Conservation (phyloP, 225 moss, liverwort and hornwort species). For the Climacium dendroides region DNA sequence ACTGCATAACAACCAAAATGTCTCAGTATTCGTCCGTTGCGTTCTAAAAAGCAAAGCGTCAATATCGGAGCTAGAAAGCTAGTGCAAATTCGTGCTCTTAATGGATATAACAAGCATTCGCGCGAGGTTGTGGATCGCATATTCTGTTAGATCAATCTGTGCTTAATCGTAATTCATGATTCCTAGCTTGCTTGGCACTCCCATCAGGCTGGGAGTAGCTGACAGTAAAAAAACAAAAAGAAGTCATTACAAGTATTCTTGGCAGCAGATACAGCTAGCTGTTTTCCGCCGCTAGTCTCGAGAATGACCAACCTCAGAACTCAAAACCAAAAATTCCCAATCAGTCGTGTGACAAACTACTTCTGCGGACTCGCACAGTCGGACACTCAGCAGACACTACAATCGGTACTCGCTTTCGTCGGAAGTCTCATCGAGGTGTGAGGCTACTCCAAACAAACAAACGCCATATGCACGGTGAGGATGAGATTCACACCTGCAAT, state of each 20-base stretch:
- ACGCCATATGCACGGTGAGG: not conserved
- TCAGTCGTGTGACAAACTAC: not conserved
- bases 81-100: not conserved
- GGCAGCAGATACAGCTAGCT: not conserved
- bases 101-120: not conserved
- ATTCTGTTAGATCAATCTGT: not conserved
- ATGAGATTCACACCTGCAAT: constrained; percentile 28
- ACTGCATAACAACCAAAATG: constrained; percentile 12
- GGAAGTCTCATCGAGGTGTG: not conserved
- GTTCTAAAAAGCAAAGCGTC: not conserved
- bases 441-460: not conserved
- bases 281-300: not conserved
- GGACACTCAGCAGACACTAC: not conserved
- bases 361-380: not conserved
- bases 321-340: not conserved
- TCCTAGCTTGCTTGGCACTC: not conserved
- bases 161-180: not conserved
- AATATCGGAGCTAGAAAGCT: not conserved
- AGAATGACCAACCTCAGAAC: not conserved
- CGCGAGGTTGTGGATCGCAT: not conserved
- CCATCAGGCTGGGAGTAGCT: not conserved
- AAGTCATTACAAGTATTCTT: not conserved
- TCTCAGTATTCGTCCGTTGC: not conserved
- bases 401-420: not conserved
- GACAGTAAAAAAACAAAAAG: not conserved